Evolutionary conservation across 352 stramenopile species (phyloP).

Genomic region (Pythium myriotylum): DNA sequence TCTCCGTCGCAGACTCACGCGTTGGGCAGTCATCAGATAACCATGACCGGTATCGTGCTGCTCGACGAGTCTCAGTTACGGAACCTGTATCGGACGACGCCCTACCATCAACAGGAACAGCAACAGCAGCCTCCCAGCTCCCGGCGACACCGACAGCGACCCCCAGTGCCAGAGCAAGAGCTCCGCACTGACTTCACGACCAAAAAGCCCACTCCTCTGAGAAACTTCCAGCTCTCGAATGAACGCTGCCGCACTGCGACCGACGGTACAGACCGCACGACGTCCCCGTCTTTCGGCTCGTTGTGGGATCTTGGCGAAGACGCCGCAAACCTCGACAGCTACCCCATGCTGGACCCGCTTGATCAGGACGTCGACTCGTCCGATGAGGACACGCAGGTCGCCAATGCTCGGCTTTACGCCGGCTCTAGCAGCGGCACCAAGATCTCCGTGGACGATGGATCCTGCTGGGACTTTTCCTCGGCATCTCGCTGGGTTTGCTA

Average conservation of each 20-base stretch:
- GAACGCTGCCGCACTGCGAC: background rate
- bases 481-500: slow-evolving; percentile 48
- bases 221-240: too few relatives aligned
- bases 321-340: background rate
- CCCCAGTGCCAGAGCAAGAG: too few relatives aligned
- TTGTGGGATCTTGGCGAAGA: background rate
- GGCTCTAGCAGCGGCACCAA: slow-evolving; percentile 40
- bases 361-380: background rate
- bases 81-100: background rate
- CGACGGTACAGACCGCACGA: background rate
- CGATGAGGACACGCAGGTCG: background rate
- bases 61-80: slow-evolving; percentile 7
- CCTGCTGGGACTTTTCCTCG: slow-evolving; percentile 46
- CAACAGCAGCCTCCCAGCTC: too few relatives aligned
- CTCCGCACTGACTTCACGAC: too few relatives aligned
- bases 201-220: too few relatives aligned
- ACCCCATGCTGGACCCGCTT: slow-evolving; percentile 13
- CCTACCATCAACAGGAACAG: too few relatives aligned
- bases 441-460: slow-evolving; percentile 52
- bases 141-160: background rate
- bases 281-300: background rate
- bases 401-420: slow-evolving; percentile 32
- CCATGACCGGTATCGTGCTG: slow-evolving; percentile 9
- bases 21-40: too few relatives aligned
- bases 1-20: too few relatives aligned